A percentile compares a stretch with the other conserved stretches of the same genome.
phyloP scores from a whole-genome alignment of 2,329 filamentous ascomycete species.

The Verticillium klebahnii region DNA sequence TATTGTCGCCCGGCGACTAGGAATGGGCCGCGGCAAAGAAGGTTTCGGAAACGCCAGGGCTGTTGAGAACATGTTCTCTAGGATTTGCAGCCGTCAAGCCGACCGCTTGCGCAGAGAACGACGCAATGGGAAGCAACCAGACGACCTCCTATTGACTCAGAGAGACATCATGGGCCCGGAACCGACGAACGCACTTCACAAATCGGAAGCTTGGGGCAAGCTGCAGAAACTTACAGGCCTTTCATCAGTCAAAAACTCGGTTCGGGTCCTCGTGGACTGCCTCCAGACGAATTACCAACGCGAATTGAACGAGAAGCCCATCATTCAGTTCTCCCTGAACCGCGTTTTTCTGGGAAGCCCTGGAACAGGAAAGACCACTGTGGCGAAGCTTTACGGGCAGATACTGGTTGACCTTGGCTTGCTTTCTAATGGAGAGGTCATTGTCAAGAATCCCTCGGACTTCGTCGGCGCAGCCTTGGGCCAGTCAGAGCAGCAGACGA shows the following conservation, averaged over 20 bases:
- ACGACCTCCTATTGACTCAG: constrained; percentile 57
- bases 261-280: constrained; percentile 54
- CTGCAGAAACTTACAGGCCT: constrained; percentile 58
- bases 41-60: constrained; percentile 72
- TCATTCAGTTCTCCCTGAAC: constrained; percentile 60
- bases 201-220: constrained; percentile 51
- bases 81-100: constrained; percentile 55
- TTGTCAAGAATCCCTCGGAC: constrained; percentile 69
- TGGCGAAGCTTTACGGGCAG: constrained; percentile 67
- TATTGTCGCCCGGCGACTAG: constrained; percentile 58
- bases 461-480: constrained; percentile 64
- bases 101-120: constrained; percentile 47
- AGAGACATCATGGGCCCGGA: constrained; percentile 71
- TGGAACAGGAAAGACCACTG: constrained; percentile 72
- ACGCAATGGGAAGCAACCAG: constrained; percentile 28
- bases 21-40: constrained; percentile 54
- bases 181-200: constrained; percentile 46
- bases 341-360: constrained; percentile 66
- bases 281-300: constrained; percentile 61
- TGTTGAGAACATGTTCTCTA: constrained; percentile 56
- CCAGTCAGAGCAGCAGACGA: constrained; percentile 66
- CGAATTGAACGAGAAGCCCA: constrained; percentile 57
- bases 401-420: constrained; percentile 65
- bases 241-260: constrained; percentile 54
- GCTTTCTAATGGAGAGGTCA: constrained; percentile 65